Base-by-base conservation (phyloP, 148 eudicot species). In the Persicaria tinctoria region DNA sequence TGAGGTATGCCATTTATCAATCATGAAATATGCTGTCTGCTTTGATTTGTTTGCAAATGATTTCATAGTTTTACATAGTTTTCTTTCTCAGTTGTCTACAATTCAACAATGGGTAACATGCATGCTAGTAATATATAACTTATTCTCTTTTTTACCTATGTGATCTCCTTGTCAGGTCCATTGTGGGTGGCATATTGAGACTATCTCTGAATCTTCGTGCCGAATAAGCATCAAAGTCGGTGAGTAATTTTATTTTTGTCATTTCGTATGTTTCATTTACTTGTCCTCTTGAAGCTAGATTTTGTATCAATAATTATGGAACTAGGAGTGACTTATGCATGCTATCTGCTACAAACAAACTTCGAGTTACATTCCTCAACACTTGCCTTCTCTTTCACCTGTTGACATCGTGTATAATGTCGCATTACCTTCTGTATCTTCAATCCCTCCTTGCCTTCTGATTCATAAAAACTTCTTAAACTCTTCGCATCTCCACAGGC, bases 181-280 rank as follows among this genome's bases (percentile, higher is more conserved):
- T 57, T 88, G 93, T 81, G 81, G 86, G 76, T 93, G 92, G 91
- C 77, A 76, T 74, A 54, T 90, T 60, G 85, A 83, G 78, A 85
- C 88, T 27, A 80, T 45, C 6, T 86, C 98, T 27, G 85, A 86
- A 46, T 83, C 90, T 41, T 85, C 91, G 16, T 86, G 89, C 73
- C 78, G 75, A 73, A 75, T 93, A 63, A 89, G 83, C 17, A 77
- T 93, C 41, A 86, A 79, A 84, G 93, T 87, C 54, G 98, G 98
- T 89, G 80, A 86, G 86, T 75, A 14, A 23, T 73, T 69, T 11
- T 49, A 8, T 70, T 45, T 16, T 68, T 16, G 56, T 47, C 32
- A 20, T 46, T 23, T 48, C 46, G 55, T n/a, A 32, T 68, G 46
- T 48, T 46, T 20, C 11, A 3, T 46, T 38, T 70, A 13, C 8